Evolutionary conservation across 2,329 filamentous ascomycete genomes (phyloP).

Genomic region (Aspergillus viridinutans): DNA sequence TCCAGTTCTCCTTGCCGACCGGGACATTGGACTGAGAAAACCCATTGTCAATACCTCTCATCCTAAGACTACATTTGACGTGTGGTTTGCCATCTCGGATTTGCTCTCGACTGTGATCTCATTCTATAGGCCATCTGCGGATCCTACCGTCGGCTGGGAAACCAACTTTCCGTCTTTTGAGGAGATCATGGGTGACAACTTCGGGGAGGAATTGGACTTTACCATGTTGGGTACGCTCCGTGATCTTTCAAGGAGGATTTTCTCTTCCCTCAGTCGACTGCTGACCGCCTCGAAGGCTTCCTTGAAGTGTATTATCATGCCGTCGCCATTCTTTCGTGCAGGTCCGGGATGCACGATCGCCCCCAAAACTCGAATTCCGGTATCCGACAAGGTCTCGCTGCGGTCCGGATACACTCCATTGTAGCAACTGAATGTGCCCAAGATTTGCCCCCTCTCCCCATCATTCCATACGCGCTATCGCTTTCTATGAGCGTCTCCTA

Average conservation of each 20-base stretch:
- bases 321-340: slow-evolving; percentile 54
- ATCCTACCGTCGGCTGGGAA: slow-evolving; percentile 36
- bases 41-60: slow-evolving; percentile 16
- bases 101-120: slow-evolving; percentile 37
- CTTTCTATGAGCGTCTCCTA: slow-evolving; percentile 55
- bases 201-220: slow-evolving; percentile 24
- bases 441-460: slow-evolving; percentile 49
- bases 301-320: slow-evolving; percentile 56
- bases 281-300: slow-evolving; percentile 33
- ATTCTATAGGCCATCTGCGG: slow-evolving; percentile 35
- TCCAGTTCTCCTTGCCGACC: slow-evolving; percentile 36
- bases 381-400: slow-evolving; percentile 52
- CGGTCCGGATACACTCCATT: slow-evolving; percentile 53
- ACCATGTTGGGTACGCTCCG: slow-evolving; percentile 23
- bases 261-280: background rate
- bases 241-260: background rate
- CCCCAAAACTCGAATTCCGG: slow-evolving; percentile 49
- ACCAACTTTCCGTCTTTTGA: slow-evolving; percentile 36
- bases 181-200: slow-evolving; percentile 27
- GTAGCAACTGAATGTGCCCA: slow-evolving; percentile 45
- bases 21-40: slow-evolving; percentile 36
- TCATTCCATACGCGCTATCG: slow-evolving; percentile 54
- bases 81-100: slow-evolving; percentile 37
- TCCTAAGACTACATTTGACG: slow-evolving; percentile 26
- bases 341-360: slow-evolving; percentile 33